phyloP scores from a whole-genome alignment of 2,329 filamentous ascomycete genomes.

The Seiridium unicorne region DNA sequence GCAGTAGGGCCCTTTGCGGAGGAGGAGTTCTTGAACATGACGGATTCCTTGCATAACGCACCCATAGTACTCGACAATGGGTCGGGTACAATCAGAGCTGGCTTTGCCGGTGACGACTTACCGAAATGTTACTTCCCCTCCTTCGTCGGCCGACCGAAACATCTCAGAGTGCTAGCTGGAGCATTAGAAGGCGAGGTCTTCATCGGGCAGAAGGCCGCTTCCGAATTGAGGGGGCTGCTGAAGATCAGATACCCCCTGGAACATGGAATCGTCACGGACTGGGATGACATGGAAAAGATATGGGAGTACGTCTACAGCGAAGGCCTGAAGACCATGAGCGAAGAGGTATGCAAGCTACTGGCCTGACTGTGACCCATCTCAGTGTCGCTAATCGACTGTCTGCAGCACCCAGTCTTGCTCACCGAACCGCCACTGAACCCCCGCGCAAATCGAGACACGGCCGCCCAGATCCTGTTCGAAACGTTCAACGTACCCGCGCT shows the following conservation, averaged over 20 bases:
- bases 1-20: background rate
- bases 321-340: constrained; percentile 92
- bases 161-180: constrained; percentile 90
- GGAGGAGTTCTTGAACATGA: constrained; percentile 35
- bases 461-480: constrained; percentile 96
- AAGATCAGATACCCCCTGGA: constrained; percentile 96
- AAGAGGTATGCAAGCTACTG: constrained; percentile 65
- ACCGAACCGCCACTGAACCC: constrained; percentile 97
- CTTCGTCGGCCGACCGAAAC: constrained; percentile 94
- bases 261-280: constrained; percentile 97
- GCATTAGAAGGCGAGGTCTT: constrained; percentile 96
- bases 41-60: constrained; percentile 82
- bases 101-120: constrained; percentile 92
- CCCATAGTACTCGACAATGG: constrained; percentile 99
- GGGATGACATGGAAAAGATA: constrained; percentile 99
- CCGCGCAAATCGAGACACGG: constrained; percentile 90
- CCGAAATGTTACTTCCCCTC: constrained; percentile 98
- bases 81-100: constrained; percentile 93
- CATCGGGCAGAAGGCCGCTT: constrained; percentile 84
- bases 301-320: constrained; percentile 98
- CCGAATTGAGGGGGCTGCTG: constrained; percentile 85
- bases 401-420: constrained; percentile 86
- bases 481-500: constrained; percentile 97
- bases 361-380: background rate
- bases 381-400: background rate